Base-by-base conservation (phyloP, 495 filamentous ascomycete genomes). In the Penicillium coprophilum region DNA sequence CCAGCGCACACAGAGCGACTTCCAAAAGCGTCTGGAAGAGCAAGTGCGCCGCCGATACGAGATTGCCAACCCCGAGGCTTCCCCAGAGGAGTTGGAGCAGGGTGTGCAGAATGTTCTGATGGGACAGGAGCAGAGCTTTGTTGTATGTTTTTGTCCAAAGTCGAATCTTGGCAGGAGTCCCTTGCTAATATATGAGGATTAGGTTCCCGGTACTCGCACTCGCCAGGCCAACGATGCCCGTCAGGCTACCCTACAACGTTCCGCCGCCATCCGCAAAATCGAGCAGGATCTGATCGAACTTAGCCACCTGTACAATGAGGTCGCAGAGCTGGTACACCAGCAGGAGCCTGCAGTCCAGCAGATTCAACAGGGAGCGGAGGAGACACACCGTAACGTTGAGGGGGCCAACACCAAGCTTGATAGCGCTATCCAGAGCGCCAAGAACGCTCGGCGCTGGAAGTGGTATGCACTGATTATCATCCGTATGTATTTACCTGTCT, bases 381-480 rank as follows among this genome's bases (percentile, higher is more conserved):
- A 94, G 58, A 86, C 90, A 13, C 81, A 85, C 47, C 81, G 82
- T 43, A 88, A 97, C 67, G 80, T 97, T 50, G 79, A 83, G 55
- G 85, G 90, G 62, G 95, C 85, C 50, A 96, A 92, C 65, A 80
- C 82, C 50, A 82, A 97, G 73, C 84, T 97, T 36, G 83, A 77
- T 43, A 78, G 79, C 17, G 95, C 92, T 15, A 86, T 96, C 46
- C 76, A 76, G 31, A 95, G 88, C 58, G 92, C 95, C n/a, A 75
- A 85, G 63, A 81, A 82, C 49, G 85, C 87, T 34, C 83, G 90
- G 58, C 89, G 85, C 77, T 97, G 96, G 91, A 98, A 97, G 89
- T 98, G 94, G 94, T 93, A 90, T 66, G 96, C 92, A 73, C 71
- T 97, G 67, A 82, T 87, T 63, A 89, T 97, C 60, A 67, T 81